Evolutionary conservation across 2,329 filamentous ascomycete species (phyloP), one percentile per base, ranked within the genome.

Genomic region (Byssochlamys sp.): DNA sequence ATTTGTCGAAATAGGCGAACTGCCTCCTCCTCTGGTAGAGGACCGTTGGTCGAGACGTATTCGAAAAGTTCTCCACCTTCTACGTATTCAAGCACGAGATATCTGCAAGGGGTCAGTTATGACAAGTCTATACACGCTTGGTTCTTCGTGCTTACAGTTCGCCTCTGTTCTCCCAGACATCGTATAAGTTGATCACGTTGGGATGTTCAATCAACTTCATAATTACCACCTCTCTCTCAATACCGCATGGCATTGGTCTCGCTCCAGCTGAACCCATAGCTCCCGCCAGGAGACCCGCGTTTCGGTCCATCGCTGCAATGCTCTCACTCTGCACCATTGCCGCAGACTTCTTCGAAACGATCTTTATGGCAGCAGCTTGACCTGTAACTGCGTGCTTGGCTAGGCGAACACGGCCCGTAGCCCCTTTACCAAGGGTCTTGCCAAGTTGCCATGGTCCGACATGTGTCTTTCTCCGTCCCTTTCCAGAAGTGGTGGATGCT

Each of bases 151-250:
- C 89, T 77, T 79, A 96, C 89, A 99, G 86, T 73, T 99, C 91
- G 57, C 90, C 89, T 25, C 89, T 83, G 69, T 96, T 97, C 75
- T 99, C 94, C 92, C 92, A 99, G 29, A 99, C 92, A 74, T 99
- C 94, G 70, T 92, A 94, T 9, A 99, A 77, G 64, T 89, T 90
- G 73, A 96, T 91, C 66, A 97, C 92, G 71, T 97, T 94, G 4
- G 88, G 89, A 74, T 99, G 94, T 67, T 96, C 87, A 60, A 97
- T 89, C 58, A 97, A 81, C 75, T 96, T 97, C 82, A 99, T 90
- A 65, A 99, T 95, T 31, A 92, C 91, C 48, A 99, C 91, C 70
- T 99, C 94, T 56, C 94, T 83, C 74, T 97, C 92, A 60, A 99
- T 88, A 1, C 91, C 89, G 66, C 92, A 85, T 1, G 92, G 92